Evolutionary conservation across 768 basidiomycete species (phyloP).

Genomic region (Asterophora parasitica): DNA sequence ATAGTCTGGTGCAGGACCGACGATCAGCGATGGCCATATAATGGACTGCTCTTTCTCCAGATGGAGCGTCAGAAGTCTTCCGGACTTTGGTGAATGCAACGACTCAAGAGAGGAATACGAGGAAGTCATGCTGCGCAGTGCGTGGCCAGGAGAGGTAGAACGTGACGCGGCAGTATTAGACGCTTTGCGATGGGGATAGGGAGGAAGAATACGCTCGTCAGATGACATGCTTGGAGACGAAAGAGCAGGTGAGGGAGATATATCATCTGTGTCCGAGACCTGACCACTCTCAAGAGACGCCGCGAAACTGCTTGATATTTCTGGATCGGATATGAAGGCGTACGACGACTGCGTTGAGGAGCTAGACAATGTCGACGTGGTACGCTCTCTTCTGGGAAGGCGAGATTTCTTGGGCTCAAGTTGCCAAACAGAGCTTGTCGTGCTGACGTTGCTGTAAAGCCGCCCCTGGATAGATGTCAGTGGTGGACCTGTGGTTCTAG

Average conservation of each 20-base stretch:
- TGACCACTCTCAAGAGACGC: conserved; percentile 75
- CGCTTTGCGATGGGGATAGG: conserved; percentile 24
- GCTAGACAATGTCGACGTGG: conserved; percentile 70
- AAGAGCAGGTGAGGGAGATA: conserved; percentile 49
- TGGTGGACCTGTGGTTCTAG: background rate
- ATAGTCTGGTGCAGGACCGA: conserved; percentile 66
- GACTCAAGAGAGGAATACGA: conserved; percentile 79
- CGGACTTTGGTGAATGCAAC: conserved; percentile 49
- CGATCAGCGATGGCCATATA: conserved; percentile 79
- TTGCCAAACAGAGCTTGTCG: conserved; percentile 69
- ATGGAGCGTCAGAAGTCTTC: conserved; percentile 73
- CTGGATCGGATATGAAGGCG: conserved; percentile 78
- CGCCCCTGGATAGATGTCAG: conserved; percentile 47
- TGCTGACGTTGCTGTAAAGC: conserved; percentile 67
- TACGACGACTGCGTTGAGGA: conserved; percentile 77
- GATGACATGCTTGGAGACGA: conserved; percentile 60
- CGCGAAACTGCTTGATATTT: conserved; percentile 81
- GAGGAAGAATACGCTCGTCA: conserved; percentile 40
- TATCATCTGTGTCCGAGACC: conserved; percentile 69
- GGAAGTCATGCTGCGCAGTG: conserved; percentile 55
- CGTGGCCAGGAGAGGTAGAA: conserved; percentile 52
- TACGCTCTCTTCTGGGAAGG: conserved; percentile 60
- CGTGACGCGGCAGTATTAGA: conserved; percentile 40
- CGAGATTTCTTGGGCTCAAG: conserved; percentile 62
- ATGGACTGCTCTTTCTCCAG: conserved; percentile 74